Conservation (phyloP, 176 grass and related monocot species). For the Thinopyrum elongatum region DNA sequence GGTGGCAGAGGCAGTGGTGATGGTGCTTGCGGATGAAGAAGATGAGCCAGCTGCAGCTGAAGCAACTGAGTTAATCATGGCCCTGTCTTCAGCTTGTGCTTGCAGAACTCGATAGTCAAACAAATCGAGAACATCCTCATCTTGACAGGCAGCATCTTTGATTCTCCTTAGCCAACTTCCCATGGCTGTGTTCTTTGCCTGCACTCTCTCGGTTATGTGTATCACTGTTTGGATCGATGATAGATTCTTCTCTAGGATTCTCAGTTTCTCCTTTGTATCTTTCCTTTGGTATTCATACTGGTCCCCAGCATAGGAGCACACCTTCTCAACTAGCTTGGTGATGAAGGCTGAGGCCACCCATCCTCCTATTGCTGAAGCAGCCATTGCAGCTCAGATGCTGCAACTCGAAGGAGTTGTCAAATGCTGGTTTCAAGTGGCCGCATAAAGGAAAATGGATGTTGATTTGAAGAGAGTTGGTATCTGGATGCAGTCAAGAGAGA, state of each 20-base stretch:
- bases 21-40: background rate
- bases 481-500: background rate
- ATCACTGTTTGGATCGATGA: background rate
- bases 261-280: constrained; percentile 37
- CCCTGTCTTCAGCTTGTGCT: constrained; percentile 17
- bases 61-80: background rate
- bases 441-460: background rate
- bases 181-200: background rate
- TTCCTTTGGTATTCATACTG: constrained; percentile 36
- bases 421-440: background rate
- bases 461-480: background rate
- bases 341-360: constrained; percentile 17
- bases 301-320: constrained; percentile 23
- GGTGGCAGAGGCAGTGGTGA: background rate
- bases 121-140: constrained; percentile 28
- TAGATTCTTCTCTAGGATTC: constrained; percentile 12
- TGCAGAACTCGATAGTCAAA: constrained; percentile 33
- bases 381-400: background rate
- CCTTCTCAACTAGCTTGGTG: constrained; percentile 22
- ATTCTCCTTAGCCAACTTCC: constrained; percentile 4
- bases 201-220: background rate
- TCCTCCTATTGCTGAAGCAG: constrained; percentile 1
- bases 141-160: constrained; percentile 35
- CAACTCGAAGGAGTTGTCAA: background rate
- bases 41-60: background rate